phyloP scores from a whole-genome alignment of 345 rosid genomes.

The Hypericum perforatum region DNA sequence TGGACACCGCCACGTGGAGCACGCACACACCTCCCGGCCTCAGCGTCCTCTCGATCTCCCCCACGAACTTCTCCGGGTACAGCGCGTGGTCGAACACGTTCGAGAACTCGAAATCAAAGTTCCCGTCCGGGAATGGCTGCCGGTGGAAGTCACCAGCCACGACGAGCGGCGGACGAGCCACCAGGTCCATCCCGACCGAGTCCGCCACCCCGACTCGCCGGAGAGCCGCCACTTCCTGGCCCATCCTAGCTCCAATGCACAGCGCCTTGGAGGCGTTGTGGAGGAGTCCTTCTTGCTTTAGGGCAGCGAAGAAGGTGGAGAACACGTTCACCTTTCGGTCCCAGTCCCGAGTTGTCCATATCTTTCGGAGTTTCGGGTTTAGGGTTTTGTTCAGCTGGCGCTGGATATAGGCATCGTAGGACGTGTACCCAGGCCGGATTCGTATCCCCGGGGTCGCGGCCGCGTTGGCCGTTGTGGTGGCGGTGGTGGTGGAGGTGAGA shows the following conservation, averaged over 20 bases:
- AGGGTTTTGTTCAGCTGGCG: constrained; percentile 91
- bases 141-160: constrained; percentile 66
- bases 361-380: constrained; percentile 60
- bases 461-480: not conserved
- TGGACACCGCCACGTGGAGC: constrained; percentile 58
- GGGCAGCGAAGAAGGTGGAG: constrained; percentile 38
- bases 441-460: constrained; percentile 24
- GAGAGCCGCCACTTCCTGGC: constrained; percentile 87
- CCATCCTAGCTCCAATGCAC: constrained; percentile 81
- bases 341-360: constrained; percentile 92
- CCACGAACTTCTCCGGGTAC: constrained; percentile 57
- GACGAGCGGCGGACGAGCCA: constrained; percentile 74
- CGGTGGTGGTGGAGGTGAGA: constrained; percentile 12
- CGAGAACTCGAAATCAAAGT: constrained; percentile 79
- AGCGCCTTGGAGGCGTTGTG: constrained; percentile 51
- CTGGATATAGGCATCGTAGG: constrained; percentile 82
- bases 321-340: constrained; percentile 70
- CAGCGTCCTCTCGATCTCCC: constrained; percentile 78
- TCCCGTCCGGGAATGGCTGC: constrained; percentile 61
- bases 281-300: constrained; percentile 30
- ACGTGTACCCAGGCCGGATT: constrained; percentile 62
- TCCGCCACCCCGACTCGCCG: constrained; percentile 48
- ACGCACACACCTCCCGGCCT: constrained; percentile 58
- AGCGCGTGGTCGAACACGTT: constrained; percentile 94
- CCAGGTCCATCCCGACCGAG: constrained; percentile 79